These are phyloP conservation scores for Alternaria solani DNA, from an alignment of 2,329 filamentous ascomycete species.

Conservation along the genomic window DNA sequence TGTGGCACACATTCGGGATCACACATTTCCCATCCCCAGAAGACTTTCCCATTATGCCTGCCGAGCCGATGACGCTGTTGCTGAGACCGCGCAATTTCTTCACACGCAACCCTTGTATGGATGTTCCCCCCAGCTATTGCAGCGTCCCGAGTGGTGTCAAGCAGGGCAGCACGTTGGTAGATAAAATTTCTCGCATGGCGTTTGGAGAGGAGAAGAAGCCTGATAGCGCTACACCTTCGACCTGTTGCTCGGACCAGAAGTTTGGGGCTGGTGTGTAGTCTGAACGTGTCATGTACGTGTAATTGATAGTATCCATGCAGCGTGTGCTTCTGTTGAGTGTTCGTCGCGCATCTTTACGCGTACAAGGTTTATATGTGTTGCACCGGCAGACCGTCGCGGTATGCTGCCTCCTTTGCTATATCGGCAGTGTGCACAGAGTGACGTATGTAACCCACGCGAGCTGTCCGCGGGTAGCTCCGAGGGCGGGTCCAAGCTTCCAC, in stretches of 20 bases:
- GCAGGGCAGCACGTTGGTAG: conserved; percentile 56
- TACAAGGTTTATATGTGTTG: background rate
- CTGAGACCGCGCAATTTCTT: conserved; percentile 86
- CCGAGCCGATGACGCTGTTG: conserved; percentile 78
- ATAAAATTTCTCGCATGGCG: conserved; percentile 60
- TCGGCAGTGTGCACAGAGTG: background rate
- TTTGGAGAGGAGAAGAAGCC: conserved; percentile 51
- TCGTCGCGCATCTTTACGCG: background rate
- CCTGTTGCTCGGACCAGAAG: conserved; percentile 29
- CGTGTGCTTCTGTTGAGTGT: fast-evolving
- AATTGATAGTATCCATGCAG: background rate
- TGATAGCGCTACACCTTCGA: conserved; percentile 11
- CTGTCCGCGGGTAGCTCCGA: conserved; percentile 8
- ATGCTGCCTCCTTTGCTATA: background rate
- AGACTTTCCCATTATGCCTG: conserved; percentile 92
- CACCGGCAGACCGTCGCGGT: background rate
- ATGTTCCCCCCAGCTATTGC: conserved; percentile 79
- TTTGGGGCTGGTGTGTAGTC: conserved; percentile 29
- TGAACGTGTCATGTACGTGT: background rate
- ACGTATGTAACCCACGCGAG: conserved; percentile 10
- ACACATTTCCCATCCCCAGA: conserved; percentile 90
- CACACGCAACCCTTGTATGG: conserved; percentile 76
- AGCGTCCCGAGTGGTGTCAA: conserved; percentile 75
- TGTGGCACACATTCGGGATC: conserved; percentile 94
- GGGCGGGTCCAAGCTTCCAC: conserved; percentile 23